Evolutionary conservation across 306 rosid species (phyloP).

Genomic region (Canavalia ensiformis): DNA sequence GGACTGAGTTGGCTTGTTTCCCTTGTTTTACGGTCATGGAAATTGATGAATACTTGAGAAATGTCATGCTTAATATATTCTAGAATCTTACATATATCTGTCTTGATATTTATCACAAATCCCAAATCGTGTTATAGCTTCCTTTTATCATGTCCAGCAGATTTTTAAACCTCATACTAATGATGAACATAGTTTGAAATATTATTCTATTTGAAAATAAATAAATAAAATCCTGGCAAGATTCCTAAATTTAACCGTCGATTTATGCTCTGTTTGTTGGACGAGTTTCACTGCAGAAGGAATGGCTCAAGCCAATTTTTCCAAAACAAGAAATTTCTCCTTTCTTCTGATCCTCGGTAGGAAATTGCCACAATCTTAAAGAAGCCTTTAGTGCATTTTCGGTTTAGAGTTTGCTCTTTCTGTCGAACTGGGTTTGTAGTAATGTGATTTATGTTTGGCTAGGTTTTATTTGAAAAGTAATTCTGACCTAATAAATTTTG

Average conservation of each 20-base stretch:
- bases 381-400: too few species aligned
- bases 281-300: not conserved
- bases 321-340: too few species aligned
- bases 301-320: not conserved
- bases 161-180: not conserved
- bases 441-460: too few species aligned
- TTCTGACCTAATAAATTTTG: too few species aligned
- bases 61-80: slow-evolving; percentile 19
- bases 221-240: not conserved
- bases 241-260: not conserved
- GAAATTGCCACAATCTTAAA: too few species aligned
- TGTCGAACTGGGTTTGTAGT: too few species aligned
- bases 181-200: not conserved
- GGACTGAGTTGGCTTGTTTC: slow-evolving; percentile 31
- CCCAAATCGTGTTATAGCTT: not conserved
- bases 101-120: not conserved
- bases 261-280: not conserved
- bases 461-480: too few species aligned
- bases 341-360: too few species aligned
- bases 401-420: too few species aligned
- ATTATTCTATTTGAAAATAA: not conserved
- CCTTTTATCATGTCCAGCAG: not conserved
- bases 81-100: not conserved
- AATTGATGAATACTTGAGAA: slow-evolving; percentile 34
- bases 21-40: slow-evolving; percentile 36